Evolutionary conservation across 2,329 filamentous ascomycete genomes (phyloP).

Genomic region (Chrysosporium queenslandicum): DNA sequence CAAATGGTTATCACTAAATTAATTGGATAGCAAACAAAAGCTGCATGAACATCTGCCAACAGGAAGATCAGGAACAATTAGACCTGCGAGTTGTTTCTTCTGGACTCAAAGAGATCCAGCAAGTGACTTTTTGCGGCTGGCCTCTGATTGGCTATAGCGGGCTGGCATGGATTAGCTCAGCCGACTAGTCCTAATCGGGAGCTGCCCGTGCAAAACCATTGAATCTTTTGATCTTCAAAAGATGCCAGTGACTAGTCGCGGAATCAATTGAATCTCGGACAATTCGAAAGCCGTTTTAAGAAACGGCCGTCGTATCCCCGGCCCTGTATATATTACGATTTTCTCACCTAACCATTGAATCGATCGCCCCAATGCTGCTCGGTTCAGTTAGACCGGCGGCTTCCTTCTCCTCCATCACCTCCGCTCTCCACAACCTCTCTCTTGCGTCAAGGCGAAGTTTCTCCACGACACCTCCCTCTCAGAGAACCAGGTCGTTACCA

Average conservation of each 20-base stretch:
- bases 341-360: slow-evolving; percentile 6
- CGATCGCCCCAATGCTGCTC: slow-evolving; percentile 24
- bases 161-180: slow-evolving; percentile 12
- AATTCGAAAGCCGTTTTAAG: background rate
- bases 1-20: background rate
- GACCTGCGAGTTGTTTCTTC: slow-evolving; percentile 4
- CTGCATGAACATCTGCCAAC: too few relatives aligned
- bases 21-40: background rate
- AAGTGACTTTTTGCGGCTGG: slow-evolving; percentile 4
- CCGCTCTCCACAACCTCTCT: slow-evolving; percentile 33
- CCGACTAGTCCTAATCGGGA: slow-evolving; percentile 14
- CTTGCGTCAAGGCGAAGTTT: slow-evolving; percentile 32
- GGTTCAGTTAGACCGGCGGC: slow-evolving; percentile 21
- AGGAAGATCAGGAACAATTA: too few relatives aligned
- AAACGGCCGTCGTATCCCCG: too few relatives aligned
- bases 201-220: slow-evolving; percentile 1
- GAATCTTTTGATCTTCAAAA: background rate
- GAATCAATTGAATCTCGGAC: background rate
- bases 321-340: too few relatives aligned
- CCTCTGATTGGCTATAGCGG: slow-evolving; percentile 1
- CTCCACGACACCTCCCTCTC: slow-evolving; percentile 27
- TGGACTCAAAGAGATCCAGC: background rate
- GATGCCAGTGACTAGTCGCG: background rate
- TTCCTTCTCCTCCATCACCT: slow-evolving; percentile 27
- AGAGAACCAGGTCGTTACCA: slow-evolving; percentile 28